Conservation (phyloP, 306 rosid species). For the Quercus robur region DNA sequence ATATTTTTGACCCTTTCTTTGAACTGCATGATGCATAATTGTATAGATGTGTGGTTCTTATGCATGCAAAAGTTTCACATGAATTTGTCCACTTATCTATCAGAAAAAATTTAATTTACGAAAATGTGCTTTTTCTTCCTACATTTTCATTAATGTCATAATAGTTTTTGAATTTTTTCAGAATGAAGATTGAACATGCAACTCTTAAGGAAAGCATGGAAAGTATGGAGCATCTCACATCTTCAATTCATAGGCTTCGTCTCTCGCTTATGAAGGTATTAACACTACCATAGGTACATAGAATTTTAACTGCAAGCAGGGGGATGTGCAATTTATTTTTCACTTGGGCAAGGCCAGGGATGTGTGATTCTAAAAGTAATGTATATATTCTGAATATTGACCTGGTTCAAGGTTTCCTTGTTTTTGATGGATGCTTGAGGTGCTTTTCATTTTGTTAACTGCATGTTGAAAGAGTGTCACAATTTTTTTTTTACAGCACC, state of each 20-base stretch:
- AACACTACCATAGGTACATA: background rate
- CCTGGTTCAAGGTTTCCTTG: background rate
- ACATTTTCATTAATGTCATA: slow-evolving; percentile 9
- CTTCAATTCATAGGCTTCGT: slow-evolving; percentile 77
- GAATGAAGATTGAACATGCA: slow-evolving; percentile 85
- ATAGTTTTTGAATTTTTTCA: slow-evolving; percentile 18
- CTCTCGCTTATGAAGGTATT: slow-evolving; percentile 73
- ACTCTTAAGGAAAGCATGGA: slow-evolving; percentile 86
- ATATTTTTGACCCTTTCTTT: slow-evolving; percentile 15
- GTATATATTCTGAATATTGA: background rate
- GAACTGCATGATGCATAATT: slow-evolving; percentile 22
- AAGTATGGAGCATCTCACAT: slow-evolving; percentile 67
- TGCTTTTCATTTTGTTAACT: background rate
- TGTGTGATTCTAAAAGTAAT: background rate
- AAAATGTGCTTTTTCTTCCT: slow-evolving; percentile 7
- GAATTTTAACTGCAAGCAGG: background rate
- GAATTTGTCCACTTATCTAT: background rate
- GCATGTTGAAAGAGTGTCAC: background rate
- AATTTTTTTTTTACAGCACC: background rate
- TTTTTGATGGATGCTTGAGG: background rate
- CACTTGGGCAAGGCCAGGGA: background rate
- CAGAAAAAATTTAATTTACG: slow-evolving; percentile 5
- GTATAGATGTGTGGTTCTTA: slow-evolving; percentile 18
- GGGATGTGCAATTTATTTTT: background rate
- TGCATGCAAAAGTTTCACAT: slow-evolving; percentile 2